Evolutionary conservation across 2,329 filamentous ascomycete species (phyloP), one percentile per base, ranked within the genome.

Genomic region (Parascedosporium putredinis): DNA sequence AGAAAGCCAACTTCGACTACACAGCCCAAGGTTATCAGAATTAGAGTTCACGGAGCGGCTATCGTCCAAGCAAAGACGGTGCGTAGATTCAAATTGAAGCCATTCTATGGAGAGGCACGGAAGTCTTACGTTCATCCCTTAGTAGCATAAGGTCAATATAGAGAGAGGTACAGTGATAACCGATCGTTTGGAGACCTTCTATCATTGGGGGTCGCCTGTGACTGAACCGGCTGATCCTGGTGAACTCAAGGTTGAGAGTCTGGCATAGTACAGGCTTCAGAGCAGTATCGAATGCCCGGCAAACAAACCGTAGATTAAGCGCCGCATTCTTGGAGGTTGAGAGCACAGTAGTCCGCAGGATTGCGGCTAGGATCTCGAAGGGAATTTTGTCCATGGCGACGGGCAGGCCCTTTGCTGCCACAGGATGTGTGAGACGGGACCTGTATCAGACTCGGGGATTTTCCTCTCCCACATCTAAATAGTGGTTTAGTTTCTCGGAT

Each of bases 61-160:
- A 43, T 29, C n/a, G 16, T n/a, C n/a, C n/a, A n/a, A n/a, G n/a
- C n/a, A n/a, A n/a, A n/a, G n/a, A n/a, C n/a, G n/a, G n/a, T n/a
- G n/a, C n/a, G n/a, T n/a, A n/a, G n/a, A n/a, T n/a, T n/a, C n/a
- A n/a, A n/a, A n/a, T n/a, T n/a, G n/a, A n/a, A n/a, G n/a, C n/a
- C n/a, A n/a, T n/a, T n/a, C n/a, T n/a, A n/a, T n/a, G n/a, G n/a
- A n/a, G n/a, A 16, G 24, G 23, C 6, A 18, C 22, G 33, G 40
- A n/a, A 25, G 42, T 24, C 68, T 55, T 61, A 75, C 74, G 57
- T 49, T 75, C 71, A 56, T 77, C 74, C 55, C 74, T 67, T 33
- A 77, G 59, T 14, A 75, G 66, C 70, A 74, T 75, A 58, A 77
- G 60, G 56, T 78, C 74, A 45, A 77, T 63, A 51, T 71, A 74